phyloP scores from a whole-genome alignment of 768 basidiomycete species.

The Tylopilus intermedius region DNA sequence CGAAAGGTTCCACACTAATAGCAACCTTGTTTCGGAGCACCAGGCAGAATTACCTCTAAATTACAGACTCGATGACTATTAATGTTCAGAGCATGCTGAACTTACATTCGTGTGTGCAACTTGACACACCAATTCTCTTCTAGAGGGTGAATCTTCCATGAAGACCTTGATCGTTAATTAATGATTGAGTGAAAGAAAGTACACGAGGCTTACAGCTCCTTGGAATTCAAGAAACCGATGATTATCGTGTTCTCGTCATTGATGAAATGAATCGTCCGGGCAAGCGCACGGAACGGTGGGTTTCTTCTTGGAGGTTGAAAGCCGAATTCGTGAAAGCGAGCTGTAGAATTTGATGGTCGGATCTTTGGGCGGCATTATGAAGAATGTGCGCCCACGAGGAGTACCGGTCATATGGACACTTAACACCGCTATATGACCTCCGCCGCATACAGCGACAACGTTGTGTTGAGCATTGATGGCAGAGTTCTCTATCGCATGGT shows the following conservation, averaged over 20 bases:
- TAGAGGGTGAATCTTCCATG: too few species aligned
- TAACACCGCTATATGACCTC: too few species aligned
- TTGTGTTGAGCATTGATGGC: too few species aligned
- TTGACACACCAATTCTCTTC: neutral
- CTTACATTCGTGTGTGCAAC: neutral
- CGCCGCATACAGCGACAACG: neutral
- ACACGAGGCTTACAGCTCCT: neutral
- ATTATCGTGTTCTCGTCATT: neutral
- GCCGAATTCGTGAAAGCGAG: neutral
- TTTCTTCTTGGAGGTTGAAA: neutral
- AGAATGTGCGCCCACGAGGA: too few species aligned
- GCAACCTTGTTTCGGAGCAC: neutral
- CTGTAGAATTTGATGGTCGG: neutral
- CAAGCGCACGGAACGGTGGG: neutral
- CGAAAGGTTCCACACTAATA: neutral
- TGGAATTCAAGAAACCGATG: neutral
- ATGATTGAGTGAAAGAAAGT: too few species aligned
- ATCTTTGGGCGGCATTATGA: too few species aligned
- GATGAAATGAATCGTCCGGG: neutral
- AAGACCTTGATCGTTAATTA: too few species aligned
- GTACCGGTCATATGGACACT: too few species aligned
- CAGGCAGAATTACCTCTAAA: neutral
- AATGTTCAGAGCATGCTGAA: too few species aligned
- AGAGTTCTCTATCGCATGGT: neutral
- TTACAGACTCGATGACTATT: too few species aligned